Percentiles rank a stretch among this genome's conserved stretches.
Conservation (phyloP, 2,329 filamentous ascomycete genomes). For the Phaeophleospora eucalypticola region DNA sequence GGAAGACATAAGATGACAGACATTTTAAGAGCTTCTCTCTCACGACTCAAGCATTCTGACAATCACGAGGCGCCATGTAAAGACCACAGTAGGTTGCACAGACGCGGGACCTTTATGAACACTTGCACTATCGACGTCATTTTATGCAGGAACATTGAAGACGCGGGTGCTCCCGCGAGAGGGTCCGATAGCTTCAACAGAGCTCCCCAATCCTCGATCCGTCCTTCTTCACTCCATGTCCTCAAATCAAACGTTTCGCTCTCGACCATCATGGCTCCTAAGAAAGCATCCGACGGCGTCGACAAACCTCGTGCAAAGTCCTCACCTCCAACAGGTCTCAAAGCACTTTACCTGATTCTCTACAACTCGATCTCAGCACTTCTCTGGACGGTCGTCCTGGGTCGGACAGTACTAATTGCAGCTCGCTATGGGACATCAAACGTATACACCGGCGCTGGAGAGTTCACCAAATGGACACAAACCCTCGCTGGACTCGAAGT, state of each 20-base stretch:
- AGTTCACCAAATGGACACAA: constrained; percentile 75
- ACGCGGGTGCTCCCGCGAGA: background rate
- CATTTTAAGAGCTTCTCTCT: background rate
- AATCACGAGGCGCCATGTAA: too few relatives aligned
- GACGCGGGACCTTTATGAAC: too few relatives aligned
- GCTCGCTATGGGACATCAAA: constrained; percentile 45
- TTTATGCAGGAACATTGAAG: background rate
- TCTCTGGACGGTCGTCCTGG: constrained; percentile 75
- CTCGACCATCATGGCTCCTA: too few relatives aligned
- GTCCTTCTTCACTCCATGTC: background rate
- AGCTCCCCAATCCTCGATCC: background rate
- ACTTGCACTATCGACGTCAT: too few relatives aligned
- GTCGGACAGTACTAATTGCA: constrained; percentile 59
- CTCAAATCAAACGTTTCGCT: background rate
- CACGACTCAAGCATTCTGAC: too few relatives aligned
- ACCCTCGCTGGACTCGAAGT: constrained; percentile 80
- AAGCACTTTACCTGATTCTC: constrained; percentile 63
- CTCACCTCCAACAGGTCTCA: constrained; percentile 27
- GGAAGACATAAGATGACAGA: background rate
- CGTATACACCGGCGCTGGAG: constrained; percentile 60
- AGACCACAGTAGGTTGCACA: too few relatives aligned
- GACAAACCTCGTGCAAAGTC: constrained; percentile 9
- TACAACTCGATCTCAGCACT: constrained; percentile 79
- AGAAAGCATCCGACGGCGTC: background rate
- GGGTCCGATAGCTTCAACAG: background rate